These are phyloP conservation scores for Ogataea saltuana DNA, from an alignment of 805 yeast genomes.

Conservation along the genomic window DNA sequence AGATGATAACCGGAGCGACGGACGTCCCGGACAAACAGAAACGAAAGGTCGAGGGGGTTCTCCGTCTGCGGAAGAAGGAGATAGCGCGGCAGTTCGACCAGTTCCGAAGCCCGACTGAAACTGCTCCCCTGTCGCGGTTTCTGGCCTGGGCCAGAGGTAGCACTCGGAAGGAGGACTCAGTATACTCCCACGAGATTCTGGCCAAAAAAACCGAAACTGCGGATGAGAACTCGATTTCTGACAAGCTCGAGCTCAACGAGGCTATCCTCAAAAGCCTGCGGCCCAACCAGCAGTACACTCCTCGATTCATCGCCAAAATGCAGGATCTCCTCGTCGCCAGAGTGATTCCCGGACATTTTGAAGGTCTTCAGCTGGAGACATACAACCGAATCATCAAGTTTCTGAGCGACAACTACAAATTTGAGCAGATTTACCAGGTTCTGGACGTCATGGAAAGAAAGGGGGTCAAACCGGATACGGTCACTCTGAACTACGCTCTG, in stretches of 20 bases:
- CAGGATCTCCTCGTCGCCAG: not conserved
- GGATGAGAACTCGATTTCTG: not conserved
- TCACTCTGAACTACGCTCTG: conserved; percentile 10
- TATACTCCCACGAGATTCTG: not conserved
- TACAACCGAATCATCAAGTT: conserved; percentile 10
- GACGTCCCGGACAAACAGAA: not conserved
- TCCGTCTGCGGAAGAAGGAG: not conserved
- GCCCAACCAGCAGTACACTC: not conserved
- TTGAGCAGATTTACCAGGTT: not conserved
- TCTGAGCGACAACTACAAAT: conserved; percentile 4
- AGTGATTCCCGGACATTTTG: not conserved
- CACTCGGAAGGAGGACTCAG: not conserved
- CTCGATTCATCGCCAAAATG: not conserved
- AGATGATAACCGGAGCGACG: not conserved
- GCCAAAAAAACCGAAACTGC: not conserved
- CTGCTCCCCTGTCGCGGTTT: not conserved
- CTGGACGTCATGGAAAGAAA: conserved; percentile 4
- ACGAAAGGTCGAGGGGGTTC: not conserved
- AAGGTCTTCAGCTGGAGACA: not conserved
- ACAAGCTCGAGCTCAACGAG: not conserved
- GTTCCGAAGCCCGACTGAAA: not conserved
- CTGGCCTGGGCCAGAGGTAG: not conserved
- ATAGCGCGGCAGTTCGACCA: not conserved
- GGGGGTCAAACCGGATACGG: conserved; percentile 3
- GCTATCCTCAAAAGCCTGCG: not conserved